Percentiles rank a stretch among this genome's conserved stretches.
Conservation (phyloP, 345 rosid species). For the Mercurialis annua region DNA sequence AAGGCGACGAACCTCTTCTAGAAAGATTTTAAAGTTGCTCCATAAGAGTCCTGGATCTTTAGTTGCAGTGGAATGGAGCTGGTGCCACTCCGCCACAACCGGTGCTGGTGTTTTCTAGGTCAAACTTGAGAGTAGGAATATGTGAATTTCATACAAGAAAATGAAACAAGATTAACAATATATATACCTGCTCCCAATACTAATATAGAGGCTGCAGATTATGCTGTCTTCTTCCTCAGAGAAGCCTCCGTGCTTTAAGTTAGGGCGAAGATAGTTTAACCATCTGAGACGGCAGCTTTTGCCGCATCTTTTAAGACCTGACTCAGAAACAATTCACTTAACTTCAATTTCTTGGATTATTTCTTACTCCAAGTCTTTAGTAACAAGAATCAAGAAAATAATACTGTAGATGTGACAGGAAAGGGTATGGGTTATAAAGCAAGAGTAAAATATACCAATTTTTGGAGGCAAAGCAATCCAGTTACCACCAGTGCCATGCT, state of each 20-base stretch:
- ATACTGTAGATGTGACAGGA: background rate
- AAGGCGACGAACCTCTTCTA: background rate
- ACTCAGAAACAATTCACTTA: background rate
- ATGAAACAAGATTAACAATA: background rate
- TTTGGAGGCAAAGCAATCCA: conserved; percentile 39
- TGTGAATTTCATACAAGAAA: background rate
- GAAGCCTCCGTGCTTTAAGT: conserved; percentile 33
- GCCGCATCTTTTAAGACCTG: conserved; percentile 36
- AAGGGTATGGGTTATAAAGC: background rate
- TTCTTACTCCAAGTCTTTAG: background rate
- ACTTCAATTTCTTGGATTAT: background rate
- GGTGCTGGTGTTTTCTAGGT: too few relatives aligned
- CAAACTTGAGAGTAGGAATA: background rate
- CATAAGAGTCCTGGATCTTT: too few relatives aligned
- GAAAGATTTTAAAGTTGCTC: too few relatives aligned
- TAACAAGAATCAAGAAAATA: background rate
- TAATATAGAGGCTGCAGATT: conserved; percentile 35
- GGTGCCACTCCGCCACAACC: too few relatives aligned
- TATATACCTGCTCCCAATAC: conserved; percentile 39
- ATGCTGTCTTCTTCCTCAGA: conserved; percentile 36
- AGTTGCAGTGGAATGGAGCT: too few relatives aligned
- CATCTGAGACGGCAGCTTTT: conserved; percentile 36
- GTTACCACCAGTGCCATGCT: conserved; percentile 37
- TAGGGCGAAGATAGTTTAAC: conserved; percentile 37
- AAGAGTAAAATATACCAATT: conserved; percentile 19